Evolutionary conservation across 2,329 filamentous ascomycete genomes (phyloP).

Genomic region (Chrysosporium keratinophilum): DNA sequence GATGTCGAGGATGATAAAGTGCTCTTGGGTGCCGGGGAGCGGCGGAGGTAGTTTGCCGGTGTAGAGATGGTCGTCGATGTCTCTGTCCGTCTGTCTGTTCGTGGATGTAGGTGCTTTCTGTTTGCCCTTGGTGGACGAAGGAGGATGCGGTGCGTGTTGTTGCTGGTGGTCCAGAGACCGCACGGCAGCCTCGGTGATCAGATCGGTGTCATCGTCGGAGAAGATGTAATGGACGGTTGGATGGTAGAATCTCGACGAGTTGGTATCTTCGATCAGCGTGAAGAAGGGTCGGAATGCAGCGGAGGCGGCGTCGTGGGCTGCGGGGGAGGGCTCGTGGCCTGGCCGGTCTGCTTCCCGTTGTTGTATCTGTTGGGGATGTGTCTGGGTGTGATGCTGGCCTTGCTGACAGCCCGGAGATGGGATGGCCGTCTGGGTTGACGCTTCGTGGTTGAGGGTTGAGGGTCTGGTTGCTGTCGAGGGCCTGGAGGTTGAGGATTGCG

Average conservation of each 20-base stretch:
- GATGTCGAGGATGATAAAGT: conserved; percentile 49
- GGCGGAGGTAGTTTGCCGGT: conserved; percentile 33
- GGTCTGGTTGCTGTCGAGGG: conserved; percentile 1
- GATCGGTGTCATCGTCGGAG: conserved; percentile 74
- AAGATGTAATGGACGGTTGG: conserved; percentile 89
- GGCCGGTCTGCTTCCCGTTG: background rate
- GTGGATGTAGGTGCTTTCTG: background rate
- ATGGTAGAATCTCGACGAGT: conserved; percentile 65
- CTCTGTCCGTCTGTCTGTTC: background rate
- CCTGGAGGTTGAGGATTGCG: conserved; percentile 5
- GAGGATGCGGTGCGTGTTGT: background rate
- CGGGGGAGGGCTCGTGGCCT: background rate
- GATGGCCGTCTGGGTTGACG: background rate
- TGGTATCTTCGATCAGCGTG: conserved; percentile 66
- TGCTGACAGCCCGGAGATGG: background rate
- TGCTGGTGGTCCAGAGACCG: conserved; percentile 40
- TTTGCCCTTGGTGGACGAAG: conserved; percentile 4
- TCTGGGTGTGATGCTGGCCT: background rate
- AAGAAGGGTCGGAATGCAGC: conserved; percentile 66
- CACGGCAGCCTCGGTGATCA: conserved; percentile 57
- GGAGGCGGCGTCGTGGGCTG: conserved; percentile 14
- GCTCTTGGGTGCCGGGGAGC: conserved; percentile 41
- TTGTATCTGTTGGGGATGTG: background rate
- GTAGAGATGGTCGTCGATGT: background rate
- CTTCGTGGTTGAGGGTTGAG: background rate